Conservation (phyloP, 805 yeast species). For the Jamesozyma jinghongensis region DNA sequence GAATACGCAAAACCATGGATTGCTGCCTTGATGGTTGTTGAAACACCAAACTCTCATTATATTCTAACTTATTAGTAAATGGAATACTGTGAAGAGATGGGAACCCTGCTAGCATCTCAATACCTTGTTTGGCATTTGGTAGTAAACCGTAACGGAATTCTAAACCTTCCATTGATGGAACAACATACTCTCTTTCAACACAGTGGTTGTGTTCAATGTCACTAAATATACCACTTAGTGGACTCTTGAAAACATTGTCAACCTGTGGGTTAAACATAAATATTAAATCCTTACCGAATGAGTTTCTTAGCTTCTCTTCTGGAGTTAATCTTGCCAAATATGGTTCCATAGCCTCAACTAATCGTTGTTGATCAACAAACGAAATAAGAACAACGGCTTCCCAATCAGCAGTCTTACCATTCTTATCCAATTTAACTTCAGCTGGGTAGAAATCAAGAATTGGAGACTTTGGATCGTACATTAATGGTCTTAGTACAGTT, state of each 20-base stretch:
- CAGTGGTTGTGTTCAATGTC: slow-evolving; percentile 78
- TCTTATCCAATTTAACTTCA: slow-evolving; percentile 79
- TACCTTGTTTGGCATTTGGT: slow-evolving; percentile 60
- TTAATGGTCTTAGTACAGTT: slow-evolving; percentile 60
- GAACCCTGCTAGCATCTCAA: slow-evolving; percentile 76
- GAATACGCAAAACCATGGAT: slow-evolving; percentile 61
- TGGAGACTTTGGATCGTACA: slow-evolving; percentile 81
- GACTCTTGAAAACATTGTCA: slow-evolving; percentile 57
- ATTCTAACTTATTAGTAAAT: slow-evolving; percentile 42
- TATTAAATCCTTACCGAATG: slow-evolving; percentile 58
- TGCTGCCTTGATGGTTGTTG: slow-evolving; percentile 78
- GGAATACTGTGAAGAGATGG: slow-evolving; percentile 73
- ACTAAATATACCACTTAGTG: slow-evolving; percentile 65
- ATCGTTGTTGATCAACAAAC: slow-evolving; percentile 77
- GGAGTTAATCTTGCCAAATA: slow-evolving; percentile 50
- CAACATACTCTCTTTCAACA: slow-evolving; percentile 46
- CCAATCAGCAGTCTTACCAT: slow-evolving; percentile 95
- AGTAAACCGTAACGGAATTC: slow-evolving; percentile 47
- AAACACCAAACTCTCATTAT: slow-evolving; percentile 65
- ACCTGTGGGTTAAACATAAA: slow-evolving; percentile 73
- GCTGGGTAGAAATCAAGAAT: slow-evolving; percentile 85
- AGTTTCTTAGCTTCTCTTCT: slow-evolving; percentile 66
- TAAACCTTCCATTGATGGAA: slow-evolving; percentile 39
- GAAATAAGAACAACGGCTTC: slow-evolving; percentile 92
- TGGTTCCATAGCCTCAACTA: slow-evolving; percentile 65